These are phyloP conservation scores for Backusella psychrophila DNA, from an alignment of 192 early-diverging fungal genomes.

Conservation along the genomic window DNA sequence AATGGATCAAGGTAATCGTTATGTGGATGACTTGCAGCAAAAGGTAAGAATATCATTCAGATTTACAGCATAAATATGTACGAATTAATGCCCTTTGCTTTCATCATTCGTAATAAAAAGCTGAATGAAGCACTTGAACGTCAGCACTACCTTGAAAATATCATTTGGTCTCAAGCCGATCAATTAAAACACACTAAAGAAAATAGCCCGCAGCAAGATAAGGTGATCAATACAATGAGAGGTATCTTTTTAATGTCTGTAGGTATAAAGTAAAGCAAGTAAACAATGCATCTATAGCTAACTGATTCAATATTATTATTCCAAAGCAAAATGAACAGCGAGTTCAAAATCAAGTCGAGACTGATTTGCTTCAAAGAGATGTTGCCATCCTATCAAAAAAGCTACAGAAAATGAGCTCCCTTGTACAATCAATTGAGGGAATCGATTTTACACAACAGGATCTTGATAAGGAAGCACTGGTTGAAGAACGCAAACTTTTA, in stretches of 20 bases:
- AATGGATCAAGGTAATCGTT: neutral
- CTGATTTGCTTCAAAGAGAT: conserved; percentile 33
- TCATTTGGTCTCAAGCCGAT: conserved; percentile 22
- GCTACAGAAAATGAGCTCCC: conserved; percentile 15
- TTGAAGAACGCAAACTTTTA: conserved; percentile 18
- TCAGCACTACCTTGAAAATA: conserved; percentile 10
- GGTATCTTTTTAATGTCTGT: conserved; percentile 21
- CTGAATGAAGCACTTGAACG: conserved; percentile 17
- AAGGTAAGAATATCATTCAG: neutral
- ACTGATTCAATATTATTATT: neutral
- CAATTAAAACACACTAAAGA: conserved; percentile 15
- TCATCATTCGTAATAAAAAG: neutral
- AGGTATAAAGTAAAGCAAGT: neutral
- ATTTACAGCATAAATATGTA: neutral
- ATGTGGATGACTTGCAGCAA: neutral
- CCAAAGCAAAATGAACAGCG: conserved; percentile 34
- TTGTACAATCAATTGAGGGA: conserved; percentile 21
- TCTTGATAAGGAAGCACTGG: conserved; percentile 3
- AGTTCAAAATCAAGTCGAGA: conserved; percentile 24
- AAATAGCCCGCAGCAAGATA: neutral
- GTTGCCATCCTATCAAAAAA: conserved; percentile 23
- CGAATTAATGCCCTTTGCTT: neutral
- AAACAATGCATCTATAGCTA: neutral
- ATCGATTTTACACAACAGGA: conserved; percentile 3
- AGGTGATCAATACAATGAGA: conserved; percentile 19